Evolutionary conservation across 352 stramenopile species (phyloP), one percentile per base, ranked within the genome.

Genomic region (Blastocystis hominis): DNA sequence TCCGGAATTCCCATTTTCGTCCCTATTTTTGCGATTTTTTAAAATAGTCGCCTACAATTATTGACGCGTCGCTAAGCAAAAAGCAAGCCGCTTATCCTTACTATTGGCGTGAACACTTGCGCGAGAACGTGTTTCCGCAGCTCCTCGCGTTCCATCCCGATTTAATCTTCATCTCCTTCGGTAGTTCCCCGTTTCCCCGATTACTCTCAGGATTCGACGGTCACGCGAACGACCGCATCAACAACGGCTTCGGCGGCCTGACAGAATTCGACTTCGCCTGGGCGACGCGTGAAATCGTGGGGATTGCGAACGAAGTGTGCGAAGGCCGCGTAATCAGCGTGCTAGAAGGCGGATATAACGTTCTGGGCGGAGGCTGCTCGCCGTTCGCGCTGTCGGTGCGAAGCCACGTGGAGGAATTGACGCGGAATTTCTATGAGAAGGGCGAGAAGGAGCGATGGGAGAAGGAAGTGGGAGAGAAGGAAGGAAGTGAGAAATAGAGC

Each of bases 141-240:
- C 55, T 91, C 38, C 50, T 80, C 7, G 86, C 34, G 30, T 91
- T 91, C 69, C 36, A 72, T 40, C 89, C 89, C 4, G 89, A 91
- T 61, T 55, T 91, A 9, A 91, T 91, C 36, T 81, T 91, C 79
- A 90, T 91, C 34, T 91, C 89, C 15, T 89, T 89, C 5, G 89
- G 72, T 84, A 13, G 20, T 46, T 61, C 2, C 30, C 17, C 20
- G 3, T 1, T 34, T 20, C 5, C 13, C 7, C 9, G 38, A 53
- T 68, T 68, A 64, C 24, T n/a, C 2, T 3, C 46, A 87, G 77
- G 89, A 1, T 91, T 91, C 61, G 89, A 91, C 50, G 89, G 77
- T 34, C 89, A 91, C 59, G 55, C 36, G 47, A 63, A 76, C 30
- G 89, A 91, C 42, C 69, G 70, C 9, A 56, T 91, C 34, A 91